phyloP scores from a whole-genome alignment of 768 basidiomycete genomes.

The Boletus barrowsii region DNA sequence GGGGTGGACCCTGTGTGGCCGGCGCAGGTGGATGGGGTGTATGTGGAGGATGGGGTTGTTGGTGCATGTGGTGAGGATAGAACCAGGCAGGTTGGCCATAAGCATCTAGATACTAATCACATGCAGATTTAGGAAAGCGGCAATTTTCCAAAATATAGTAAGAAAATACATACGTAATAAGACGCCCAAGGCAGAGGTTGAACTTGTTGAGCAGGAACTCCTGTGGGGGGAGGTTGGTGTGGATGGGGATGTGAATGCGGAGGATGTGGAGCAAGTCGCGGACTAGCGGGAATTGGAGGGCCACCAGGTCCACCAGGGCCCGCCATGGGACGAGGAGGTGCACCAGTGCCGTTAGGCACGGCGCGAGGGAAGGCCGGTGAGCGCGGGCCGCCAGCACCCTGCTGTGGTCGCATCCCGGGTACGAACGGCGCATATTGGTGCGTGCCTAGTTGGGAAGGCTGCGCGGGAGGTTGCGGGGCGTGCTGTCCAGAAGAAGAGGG shows the following conservation, averaged over 20 bases:
- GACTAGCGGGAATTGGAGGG: conserved; percentile 56
- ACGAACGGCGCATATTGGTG: conserved; percentile 49
- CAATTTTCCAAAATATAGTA: not conserved
- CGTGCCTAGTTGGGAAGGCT: conserved; percentile 41
- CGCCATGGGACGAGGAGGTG: conserved; percentile 45
- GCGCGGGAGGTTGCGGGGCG: conserved; percentile 37
- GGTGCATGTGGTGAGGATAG: conserved; percentile 36
- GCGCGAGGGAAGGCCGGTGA: conserved; percentile 66
- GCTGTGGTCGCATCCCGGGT: conserved; percentile 45
- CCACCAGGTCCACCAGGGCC: conserved; percentile 52
- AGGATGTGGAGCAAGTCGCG: conserved; percentile 56
- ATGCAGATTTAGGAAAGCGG: conserved; percentile 1
- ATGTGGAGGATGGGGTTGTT: conserved; percentile 45
- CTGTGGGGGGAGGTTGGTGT: conserved; percentile 53
- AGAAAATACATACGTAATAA: conserved; percentile 56
- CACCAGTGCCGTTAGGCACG: conserved; percentile 57
- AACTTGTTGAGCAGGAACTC: conserved; percentile 45
- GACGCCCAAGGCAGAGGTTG: conserved; percentile 39
- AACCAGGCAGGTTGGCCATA: conserved; percentile 46
- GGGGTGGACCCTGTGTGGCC: conserved; percentile 41
- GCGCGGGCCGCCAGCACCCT: conserved; percentile 52
- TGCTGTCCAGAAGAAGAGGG: conserved; percentile 37
- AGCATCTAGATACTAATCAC: conserved; percentile 43
- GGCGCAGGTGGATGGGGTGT: conserved; percentile 38
- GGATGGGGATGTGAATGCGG: conserved; percentile 41